Conservation (phyloP, 2,329 filamentous ascomycete genomes). For the Plectosphaerella sp. region DNA sequence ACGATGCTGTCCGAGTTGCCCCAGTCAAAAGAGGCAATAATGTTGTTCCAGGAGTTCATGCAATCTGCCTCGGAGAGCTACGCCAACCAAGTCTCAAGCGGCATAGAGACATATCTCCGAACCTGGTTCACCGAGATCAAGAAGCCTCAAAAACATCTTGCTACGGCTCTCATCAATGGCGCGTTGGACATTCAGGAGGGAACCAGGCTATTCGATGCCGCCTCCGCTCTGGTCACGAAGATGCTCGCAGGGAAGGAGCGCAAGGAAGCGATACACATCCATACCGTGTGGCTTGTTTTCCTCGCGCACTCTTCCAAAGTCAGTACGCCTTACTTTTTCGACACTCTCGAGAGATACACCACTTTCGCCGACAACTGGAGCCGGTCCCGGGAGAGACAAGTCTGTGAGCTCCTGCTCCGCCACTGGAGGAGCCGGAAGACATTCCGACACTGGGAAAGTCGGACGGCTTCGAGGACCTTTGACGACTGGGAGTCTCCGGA, state of each 20-base stretch:
- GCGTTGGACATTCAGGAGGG: no score
- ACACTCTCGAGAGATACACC: slow-evolving; percentile 8
- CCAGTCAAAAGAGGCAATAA: not conserved
- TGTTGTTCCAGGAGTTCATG: slow-evolving; percentile 5
- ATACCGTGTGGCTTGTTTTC: slow-evolving; percentile 7
- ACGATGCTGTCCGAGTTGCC: slow-evolving; percentile 3
- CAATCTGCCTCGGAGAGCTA: slow-evolving; percentile 1
- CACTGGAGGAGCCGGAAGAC: slow-evolving; percentile 13
- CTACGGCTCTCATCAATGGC: no score
- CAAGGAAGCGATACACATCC: no score
- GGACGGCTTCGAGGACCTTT: no score
- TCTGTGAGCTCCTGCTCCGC: slow-evolving; percentile 13
- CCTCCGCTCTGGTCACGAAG: no score
- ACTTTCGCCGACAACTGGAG: slow-evolving; percentile 3
- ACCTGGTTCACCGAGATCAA: no score
- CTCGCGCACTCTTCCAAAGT: slow-evolving; percentile 13
- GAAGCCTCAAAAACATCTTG: no score
- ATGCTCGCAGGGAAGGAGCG: no score
- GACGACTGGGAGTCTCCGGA: no score
- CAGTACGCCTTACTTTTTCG: slow-evolving; percentile 9
- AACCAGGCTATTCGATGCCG: no score
- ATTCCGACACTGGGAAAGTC: no score
- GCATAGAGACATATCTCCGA: not conserved
- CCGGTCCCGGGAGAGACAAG: slow-evolving; percentile 7
- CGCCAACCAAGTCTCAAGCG: slow-evolving; percentile 4